Conservation (phyloP, 352 stramenopile species). For the Pseudoperonospora humuli region DNA sequence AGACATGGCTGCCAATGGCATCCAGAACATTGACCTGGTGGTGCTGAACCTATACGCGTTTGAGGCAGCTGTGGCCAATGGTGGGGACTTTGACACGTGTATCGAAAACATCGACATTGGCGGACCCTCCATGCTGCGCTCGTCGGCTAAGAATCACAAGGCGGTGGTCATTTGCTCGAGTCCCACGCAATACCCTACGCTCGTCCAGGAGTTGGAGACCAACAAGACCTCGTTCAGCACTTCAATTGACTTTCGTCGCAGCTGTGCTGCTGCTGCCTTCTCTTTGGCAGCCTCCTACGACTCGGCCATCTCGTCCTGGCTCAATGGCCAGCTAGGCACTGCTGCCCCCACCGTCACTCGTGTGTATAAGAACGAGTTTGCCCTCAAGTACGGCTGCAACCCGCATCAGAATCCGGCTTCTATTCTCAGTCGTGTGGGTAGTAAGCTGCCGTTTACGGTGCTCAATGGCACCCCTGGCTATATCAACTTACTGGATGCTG, state of each 20-base stretch:
- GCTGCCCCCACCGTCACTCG: constrained; percentile 76
- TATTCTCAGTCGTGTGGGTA: constrained; percentile 57
- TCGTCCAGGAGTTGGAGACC: constrained; percentile 92
- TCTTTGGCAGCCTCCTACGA: constrained; percentile 91
- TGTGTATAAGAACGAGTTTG: constrained; percentile 93
- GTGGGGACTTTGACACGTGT: constrained; percentile 94
- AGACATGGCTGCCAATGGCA: constrained; percentile 94
- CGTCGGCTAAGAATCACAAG: constrained; percentile 98
- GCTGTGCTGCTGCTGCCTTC: constrained; percentile 76
- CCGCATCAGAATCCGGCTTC: constrained; percentile 96
- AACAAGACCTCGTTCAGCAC: constrained; percentile 84
- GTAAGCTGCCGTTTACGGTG: constrained; percentile 82
- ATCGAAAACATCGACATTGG: constrained; percentile 99
- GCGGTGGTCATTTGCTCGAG: constrained; percentile 97
- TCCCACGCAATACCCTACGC: constrained; percentile 91
- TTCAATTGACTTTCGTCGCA: constrained; percentile 82
- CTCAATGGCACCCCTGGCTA: constrained; percentile 95
- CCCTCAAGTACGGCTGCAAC: constrained; percentile 97
- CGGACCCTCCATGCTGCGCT: constrained; percentile 98
- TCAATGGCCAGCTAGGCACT: constrained; percentile 87
- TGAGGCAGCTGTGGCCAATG: constrained; percentile 92
- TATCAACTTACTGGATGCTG: constrained; percentile 98
- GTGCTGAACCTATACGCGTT: constrained; percentile 99
- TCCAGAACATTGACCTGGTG: constrained; percentile 98
- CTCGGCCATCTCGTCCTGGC: constrained; percentile 95